phyloP scores from a whole-genome alignment of 371 early-diverging fungal species.

The Mortierella sp. region DNA sequence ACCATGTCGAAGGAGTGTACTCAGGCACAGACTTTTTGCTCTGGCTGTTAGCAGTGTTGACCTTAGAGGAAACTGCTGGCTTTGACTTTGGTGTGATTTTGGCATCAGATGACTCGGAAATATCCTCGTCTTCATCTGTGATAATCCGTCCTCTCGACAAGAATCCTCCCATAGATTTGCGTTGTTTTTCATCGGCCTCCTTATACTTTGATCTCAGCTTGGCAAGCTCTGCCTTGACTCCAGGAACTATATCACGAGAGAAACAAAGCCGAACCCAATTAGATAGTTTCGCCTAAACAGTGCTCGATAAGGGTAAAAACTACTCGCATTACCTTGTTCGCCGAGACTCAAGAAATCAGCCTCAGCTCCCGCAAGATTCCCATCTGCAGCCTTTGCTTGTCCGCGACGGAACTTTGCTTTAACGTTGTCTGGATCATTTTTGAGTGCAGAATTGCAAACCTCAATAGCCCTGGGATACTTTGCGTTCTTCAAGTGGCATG shows the following conservation, averaged over 20 bases:
- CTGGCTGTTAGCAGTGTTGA: too few species aligned
- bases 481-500: conserved; percentile 48
- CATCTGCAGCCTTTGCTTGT: conserved; percentile 60
- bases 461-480: conserved; percentile 50
- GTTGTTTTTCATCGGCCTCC: conserved; percentile 47
- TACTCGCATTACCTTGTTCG: conserved; percentile 32
- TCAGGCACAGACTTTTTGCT: too few species aligned
- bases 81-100: conserved; percentile 40
- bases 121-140: conserved; percentile 26
- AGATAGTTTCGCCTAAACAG: background rate
- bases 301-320: background rate
- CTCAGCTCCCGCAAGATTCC: conserved; percentile 57
- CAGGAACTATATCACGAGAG: conserved; percentile 32
- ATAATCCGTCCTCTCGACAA: conserved; percentile 48
- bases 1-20: conserved; percentile 32
- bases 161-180: conserved; percentile 53
- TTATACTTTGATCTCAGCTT: conserved; percentile 41
- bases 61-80: too few species aligned
- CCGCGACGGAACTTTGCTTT: conserved; percentile 62
- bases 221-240: conserved; percentile 47
- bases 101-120: background rate
- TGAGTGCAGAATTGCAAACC: conserved; percentile 49
- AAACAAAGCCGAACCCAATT: background rate
- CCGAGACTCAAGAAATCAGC: conserved; percentile 52
- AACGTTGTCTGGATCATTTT: conserved; percentile 55